phyloP scores from a whole-genome alignment of 768 basidiomycete species.

The Mycena sanguinolenta region DNA sequence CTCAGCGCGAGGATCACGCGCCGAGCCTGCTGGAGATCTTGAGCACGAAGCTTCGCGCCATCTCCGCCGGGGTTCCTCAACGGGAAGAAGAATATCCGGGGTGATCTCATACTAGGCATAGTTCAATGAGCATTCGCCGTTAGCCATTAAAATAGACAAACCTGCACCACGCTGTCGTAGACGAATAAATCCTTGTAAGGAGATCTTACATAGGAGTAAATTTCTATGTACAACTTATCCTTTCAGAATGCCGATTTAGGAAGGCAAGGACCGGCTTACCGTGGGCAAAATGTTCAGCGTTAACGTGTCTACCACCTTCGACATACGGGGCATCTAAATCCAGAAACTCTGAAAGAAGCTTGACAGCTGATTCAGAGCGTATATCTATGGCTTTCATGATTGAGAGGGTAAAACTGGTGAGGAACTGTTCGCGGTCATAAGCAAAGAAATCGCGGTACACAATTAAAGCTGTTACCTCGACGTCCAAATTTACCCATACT shows the following conservation, averaged over 20 bases:
- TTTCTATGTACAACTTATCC: slow-evolving; percentile 63
- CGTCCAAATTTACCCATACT: slow-evolving; percentile 91
- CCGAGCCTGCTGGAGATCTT: slow-evolving; percentile 9
- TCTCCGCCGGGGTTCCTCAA: slow-evolving; percentile 30
- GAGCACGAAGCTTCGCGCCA: slow-evolving; percentile 26
- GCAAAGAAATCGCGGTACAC: slow-evolving; percentile 18
- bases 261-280: slow-evolving; percentile 61
- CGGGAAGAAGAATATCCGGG: slow-evolving; percentile 15
- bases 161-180: slow-evolving; percentile 89
- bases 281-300: slow-evolving; percentile 95
- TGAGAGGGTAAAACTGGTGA: slow-evolving; percentile 89
- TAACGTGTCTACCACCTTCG: slow-evolving; percentile 69
- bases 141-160: slow-evolving; percentile 44
- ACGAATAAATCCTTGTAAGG: slow-evolving; percentile 87
- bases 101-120: slow-evolving; percentile 19
- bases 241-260: slow-evolving; percentile 19
- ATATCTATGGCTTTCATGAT: slow-evolving; percentile 95
- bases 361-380: slow-evolving; percentile 89
- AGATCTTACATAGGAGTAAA: slow-evolving; percentile 90
- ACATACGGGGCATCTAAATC: slow-evolving; percentile 77
- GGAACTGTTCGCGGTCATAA: slow-evolving; percentile 67
- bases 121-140: slow-evolving; percentile 16
- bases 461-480: slow-evolving; percentile 68
- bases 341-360: slow-evolving; percentile 87
- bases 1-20: slow-evolving; percentile 13